Evolutionary conservation across 129 eudicot genomes (phyloP).

Genomic region (Escallonia herrerae): DNA sequence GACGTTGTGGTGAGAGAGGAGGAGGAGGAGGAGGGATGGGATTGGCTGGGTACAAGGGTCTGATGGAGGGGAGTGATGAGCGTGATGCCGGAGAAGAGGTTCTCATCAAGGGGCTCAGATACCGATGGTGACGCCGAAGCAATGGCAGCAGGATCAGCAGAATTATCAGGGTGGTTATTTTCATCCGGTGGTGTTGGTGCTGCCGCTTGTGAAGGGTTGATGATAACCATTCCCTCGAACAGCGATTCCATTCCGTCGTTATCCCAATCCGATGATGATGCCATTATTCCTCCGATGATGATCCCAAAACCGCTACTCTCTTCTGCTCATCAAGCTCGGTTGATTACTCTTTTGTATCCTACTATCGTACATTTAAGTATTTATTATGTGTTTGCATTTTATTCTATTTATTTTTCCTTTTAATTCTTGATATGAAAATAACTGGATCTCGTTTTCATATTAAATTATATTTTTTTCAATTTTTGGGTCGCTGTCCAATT

Average conservation of each 20-base stretch:
- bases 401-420: no score
- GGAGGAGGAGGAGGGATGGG: neutral
- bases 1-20: no score
- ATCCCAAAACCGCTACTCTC: neutral
- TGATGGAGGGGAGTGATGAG: slow-evolving; percentile 23
- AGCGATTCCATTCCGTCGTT: slow-evolving; percentile 53
- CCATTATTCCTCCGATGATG: neutral
- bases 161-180: slow-evolving; percentile 1
- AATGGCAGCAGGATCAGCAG: slow-evolving; percentile 15
- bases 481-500: no score
- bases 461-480: no score
- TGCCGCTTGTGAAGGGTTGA: slow-evolving; percentile 24
- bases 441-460: no score
- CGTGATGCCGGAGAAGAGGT: slow-evolving; percentile 65
- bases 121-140: slow-evolving; percentile 17
- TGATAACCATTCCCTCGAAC: slow-evolving; percentile 70
- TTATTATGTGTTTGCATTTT: no score
- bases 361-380: no score
- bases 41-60: slow-evolving; percentile 4
- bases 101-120: slow-evolving; percentile 55
- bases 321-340: no score
- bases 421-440: no score
- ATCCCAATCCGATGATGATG: slow-evolving; percentile 22
- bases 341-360: no score
- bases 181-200: neutral